These are phyloP conservation scores for Entophlyctis luteolus DNA, from an alignment of 192 early-diverging fungal species.

Conservation along the genomic window DNA sequence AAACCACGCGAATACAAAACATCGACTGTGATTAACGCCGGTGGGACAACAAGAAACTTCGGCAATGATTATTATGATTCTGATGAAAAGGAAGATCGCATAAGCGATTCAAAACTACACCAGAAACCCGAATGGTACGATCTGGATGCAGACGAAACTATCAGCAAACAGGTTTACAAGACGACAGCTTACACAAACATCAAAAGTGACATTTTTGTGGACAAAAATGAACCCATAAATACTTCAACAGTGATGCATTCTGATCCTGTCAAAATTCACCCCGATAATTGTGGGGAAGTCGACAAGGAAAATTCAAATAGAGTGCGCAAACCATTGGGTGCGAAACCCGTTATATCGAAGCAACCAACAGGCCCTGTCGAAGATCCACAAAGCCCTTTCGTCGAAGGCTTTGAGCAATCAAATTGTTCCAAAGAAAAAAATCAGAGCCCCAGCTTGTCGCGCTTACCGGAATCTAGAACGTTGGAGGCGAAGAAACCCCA, in stretches of 20 bases:
- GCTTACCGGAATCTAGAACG: no score
- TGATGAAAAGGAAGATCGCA: slow-evolving; percentile 1
- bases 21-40: no score
- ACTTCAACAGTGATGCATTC: neutral
- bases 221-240: neutral
- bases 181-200: slow-evolving; percentile 10
- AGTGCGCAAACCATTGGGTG: slow-evolving; percentile 10
- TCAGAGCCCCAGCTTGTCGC: no score
- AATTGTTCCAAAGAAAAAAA: neutral
- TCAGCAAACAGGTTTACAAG: slow-evolving; percentile 42
- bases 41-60: no score
- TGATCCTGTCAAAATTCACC: neutral
- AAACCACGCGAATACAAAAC: no score
- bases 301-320: slow-evolving; percentile 7
- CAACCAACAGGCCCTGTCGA: neutral
- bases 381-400: slow-evolving; percentile 13
- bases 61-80: neutral
- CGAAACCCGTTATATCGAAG: neutral
- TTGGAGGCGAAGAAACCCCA: no score
- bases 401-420: no score
- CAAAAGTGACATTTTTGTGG: slow-evolving; percentile 9
- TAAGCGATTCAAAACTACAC: no score
- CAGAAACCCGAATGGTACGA: slow-evolving; percentile 32
- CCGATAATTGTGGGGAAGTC: neutral
- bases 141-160: slow-evolving; percentile 51